Evolutionary conservation across 2,329 filamentous ascomycete species (phyloP).

Genomic region (Moelleriella libera): DNA sequence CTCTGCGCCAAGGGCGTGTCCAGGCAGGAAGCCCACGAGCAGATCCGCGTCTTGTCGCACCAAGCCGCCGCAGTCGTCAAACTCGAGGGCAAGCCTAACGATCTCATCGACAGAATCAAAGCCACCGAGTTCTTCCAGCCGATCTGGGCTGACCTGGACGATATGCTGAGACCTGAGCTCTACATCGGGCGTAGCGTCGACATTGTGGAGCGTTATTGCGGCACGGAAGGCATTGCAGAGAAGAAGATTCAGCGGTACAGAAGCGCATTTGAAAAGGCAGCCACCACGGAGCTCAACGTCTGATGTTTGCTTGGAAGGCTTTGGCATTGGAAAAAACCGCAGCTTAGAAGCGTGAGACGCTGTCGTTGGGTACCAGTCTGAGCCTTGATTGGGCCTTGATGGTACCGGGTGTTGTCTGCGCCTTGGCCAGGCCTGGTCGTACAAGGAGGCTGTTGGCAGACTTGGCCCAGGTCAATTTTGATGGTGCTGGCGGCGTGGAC

Average conservation of each 20-base stretch:
- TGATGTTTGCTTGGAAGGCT: background rate
- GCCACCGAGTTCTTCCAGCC: slow-evolving; percentile 60
- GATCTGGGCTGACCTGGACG: slow-evolving; percentile 54
- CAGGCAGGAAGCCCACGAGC: slow-evolving; percentile 73
- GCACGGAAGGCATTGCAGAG: slow-evolving; percentile 21
- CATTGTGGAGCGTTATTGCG: slow-evolving; percentile 31
- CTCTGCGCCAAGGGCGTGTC: slow-evolving; percentile 56
- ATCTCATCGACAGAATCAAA: slow-evolving; percentile 67
- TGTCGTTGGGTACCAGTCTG: too few species aligned
- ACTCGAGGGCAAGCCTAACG: slow-evolving; percentile 55
- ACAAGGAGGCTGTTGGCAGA: too few species aligned
- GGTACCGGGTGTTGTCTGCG: too few species aligned
- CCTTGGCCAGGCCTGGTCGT: too few species aligned
- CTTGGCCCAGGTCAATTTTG: too few species aligned
- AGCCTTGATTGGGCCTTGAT: too few species aligned
- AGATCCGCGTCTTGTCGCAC: slow-evolving; percentile 72
- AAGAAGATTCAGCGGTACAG: slow-evolving; percentile 23
- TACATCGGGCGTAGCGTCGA: slow-evolving; percentile 29
- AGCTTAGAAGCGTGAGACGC: too few species aligned
- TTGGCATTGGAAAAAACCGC: too few species aligned
- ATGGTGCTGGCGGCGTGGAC: too few species aligned
- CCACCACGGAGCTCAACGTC: slow-evolving; percentile 4
- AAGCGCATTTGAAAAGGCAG: slow-evolving; percentile 15
- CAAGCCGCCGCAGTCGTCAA: slow-evolving; percentile 52
- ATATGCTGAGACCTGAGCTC: slow-evolving; percentile 47